phyloP scores from a whole-genome alignment of 371 early-diverging fungal genomes.

The Saksenaea oblongispora region DNA sequence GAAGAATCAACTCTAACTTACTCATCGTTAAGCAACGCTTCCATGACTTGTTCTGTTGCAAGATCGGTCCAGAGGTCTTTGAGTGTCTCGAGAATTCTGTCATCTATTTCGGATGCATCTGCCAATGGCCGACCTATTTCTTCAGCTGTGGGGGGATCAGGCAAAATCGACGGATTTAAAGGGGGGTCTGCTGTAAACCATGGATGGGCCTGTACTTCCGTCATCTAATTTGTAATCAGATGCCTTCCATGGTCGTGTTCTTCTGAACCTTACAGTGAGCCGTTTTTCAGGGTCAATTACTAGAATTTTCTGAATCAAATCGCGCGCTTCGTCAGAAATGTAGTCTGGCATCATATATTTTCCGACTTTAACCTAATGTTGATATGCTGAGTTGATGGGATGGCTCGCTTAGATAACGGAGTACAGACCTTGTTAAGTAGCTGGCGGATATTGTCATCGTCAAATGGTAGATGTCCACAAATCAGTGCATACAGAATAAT shows the following conservation, averaged over 20 bases:
- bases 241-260: neutral
- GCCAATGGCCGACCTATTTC: constrained; percentile 42
- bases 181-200: constrained; percentile 44
- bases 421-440: constrained; percentile 67
- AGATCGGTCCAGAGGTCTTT: constrained; percentile 48
- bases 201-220: constrained; percentile 41
- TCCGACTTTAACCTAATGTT: constrained; percentile 57
- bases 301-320: constrained; percentile 50
- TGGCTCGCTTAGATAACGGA: neutral
- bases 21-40: constrained; percentile 43
- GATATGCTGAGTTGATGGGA: neutral
- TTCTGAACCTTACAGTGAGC: constrained; percentile 37
- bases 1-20: constrained; percentile 12
- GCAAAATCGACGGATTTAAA: constrained; percentile 30
- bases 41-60: constrained; percentile 30
- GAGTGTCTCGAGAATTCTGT: constrained; percentile 45
- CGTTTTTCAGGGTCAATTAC: constrained; percentile 43
- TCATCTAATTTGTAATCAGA: constrained; percentile 29
- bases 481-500: constrained; percentile 90
- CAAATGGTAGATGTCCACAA: constrained; percentile 90
- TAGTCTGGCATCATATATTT: constrained; percentile 66
- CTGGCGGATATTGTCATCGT: constrained; percentile 86
- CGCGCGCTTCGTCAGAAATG: constrained; percentile 61
- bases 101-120: constrained; percentile 39
- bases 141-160: constrained; percentile 41